Conservation (phyloP, 2,329 filamentous ascomycete genomes). For the Aspergillus hortae region DNA sequence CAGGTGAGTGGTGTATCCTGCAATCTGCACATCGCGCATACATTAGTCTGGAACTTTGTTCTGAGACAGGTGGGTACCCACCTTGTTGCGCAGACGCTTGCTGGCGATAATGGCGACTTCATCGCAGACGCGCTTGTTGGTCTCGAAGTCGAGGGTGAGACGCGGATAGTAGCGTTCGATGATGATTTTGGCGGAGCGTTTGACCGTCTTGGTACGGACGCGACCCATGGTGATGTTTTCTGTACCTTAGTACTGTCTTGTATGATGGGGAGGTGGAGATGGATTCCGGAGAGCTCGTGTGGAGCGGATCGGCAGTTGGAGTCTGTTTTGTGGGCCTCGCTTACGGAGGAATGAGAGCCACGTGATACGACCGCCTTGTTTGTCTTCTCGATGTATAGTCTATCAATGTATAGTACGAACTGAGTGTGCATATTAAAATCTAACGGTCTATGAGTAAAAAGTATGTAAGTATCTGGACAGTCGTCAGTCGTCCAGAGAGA, state of each 20-base stretch:
- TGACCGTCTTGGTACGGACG: constrained; percentile 60
- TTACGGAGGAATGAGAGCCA: background rate
- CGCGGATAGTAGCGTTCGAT: constrained; percentile 98
- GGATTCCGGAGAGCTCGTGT: background rate
- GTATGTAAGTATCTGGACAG: too few relatives aligned
- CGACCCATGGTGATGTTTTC: constrained; percentile 46
- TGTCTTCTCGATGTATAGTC: too few relatives aligned
- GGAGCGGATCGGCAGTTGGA: background rate
- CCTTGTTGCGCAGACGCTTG: constrained; percentile 99
- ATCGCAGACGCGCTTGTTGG: constrained; percentile 99
- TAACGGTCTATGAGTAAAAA: background rate
- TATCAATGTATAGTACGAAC: background rate
- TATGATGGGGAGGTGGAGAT: background rate
- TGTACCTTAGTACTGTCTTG: background rate
- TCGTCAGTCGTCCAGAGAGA: too few relatives aligned
- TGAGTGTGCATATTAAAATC: background rate
- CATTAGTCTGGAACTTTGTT: background rate
- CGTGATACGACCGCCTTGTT: background rate
- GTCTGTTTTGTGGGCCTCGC: background rate
- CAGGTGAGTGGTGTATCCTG: constrained; percentile 94
- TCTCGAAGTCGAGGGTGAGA: constrained; percentile 99
- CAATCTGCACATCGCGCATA: constrained; percentile 59
- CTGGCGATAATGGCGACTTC: constrained; percentile 99
- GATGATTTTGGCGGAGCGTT: constrained; percentile 97
- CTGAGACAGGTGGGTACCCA: constrained; percentile 39